phyloP scores from a whole-genome alignment of 192 early-diverging fungal genomes.

The Cetraspora pellucida region DNA sequence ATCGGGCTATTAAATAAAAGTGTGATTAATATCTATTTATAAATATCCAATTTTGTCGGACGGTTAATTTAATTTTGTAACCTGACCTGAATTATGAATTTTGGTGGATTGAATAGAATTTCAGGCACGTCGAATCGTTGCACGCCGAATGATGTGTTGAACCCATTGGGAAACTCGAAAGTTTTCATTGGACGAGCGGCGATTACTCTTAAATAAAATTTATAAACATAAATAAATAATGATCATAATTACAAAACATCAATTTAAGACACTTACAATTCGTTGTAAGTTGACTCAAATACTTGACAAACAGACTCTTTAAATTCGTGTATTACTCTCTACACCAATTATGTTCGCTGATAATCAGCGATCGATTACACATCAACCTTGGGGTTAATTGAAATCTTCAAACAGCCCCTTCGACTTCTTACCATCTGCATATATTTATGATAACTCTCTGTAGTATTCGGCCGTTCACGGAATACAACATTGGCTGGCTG shows the following conservation, averaged over 20 bases:
- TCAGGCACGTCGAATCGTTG: constrained; percentile 86
- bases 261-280: constrained; percentile 55
- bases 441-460: constrained; percentile 69
- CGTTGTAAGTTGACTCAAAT: constrained; percentile 68
- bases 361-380: constrained; percentile 15
- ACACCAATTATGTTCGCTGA: constrained; percentile 30
- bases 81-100: constrained; percentile 51
- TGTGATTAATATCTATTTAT: not conserved
- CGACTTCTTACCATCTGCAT: constrained; percentile 62
- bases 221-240: not conserved
- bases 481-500: constrained; percentile 58
- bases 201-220: constrained; percentile 44
- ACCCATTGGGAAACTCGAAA: constrained; percentile 96
- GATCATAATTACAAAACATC: not conserved
- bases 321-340: constrained; percentile 86
- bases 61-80: not conserved
- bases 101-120: constrained; percentile 79
- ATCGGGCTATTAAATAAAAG: not conserved
- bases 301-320: constrained; percentile 94
- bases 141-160: constrained; percentile 77
- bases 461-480: constrained; percentile 61
- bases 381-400: constrained; percentile 8
- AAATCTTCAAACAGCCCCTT: not conserved
- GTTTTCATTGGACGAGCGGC: constrained; percentile 73
- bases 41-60: not conserved